Conservation (phyloP, 2,329 filamentous ascomycete genomes). For the Coleophoma crateriformis region DNA sequence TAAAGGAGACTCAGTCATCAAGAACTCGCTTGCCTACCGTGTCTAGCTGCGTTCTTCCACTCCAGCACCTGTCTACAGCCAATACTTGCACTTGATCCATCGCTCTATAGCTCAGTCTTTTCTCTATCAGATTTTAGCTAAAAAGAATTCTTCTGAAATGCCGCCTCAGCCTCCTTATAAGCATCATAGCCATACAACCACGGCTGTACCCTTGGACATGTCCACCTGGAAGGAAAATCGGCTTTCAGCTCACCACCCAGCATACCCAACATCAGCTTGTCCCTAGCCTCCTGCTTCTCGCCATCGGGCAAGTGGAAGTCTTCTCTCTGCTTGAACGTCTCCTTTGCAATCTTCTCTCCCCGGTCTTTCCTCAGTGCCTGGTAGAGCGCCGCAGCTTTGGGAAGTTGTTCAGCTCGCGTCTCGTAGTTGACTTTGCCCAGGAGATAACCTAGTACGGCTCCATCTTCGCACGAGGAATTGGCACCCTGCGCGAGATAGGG, state of each 20-base stretch:
- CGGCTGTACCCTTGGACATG: conserved; percentile 54
- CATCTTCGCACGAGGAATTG: conserved; percentile 63
- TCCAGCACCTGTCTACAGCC: too few species aligned
- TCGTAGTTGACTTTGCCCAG: conserved; percentile 43
- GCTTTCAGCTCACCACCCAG: conserved; percentile 44
- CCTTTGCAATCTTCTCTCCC: conserved; percentile 49
- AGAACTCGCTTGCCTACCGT: too few species aligned
- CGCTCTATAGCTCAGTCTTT: too few species aligned
- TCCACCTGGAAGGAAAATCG: conserved; percentile 59
- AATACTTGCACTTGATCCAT: too few species aligned
- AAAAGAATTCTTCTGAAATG: conserved; percentile 15
- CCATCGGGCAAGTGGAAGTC: conserved; percentile 49
- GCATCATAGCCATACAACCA: conserved; percentile 64
- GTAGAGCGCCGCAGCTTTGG: conserved; percentile 38
- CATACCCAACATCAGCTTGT: conserved; percentile 50
- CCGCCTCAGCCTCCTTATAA: conserved; percentile 44
- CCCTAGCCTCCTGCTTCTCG: conserved; percentile 50
- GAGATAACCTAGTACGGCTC: conserved; percentile 55
- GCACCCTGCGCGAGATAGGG: conserved; percentile 61
- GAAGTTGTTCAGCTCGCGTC: conserved; percentile 35
- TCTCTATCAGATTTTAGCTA: too few species aligned
- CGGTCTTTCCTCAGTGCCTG: conserved; percentile 41
- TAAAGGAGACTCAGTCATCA: too few species aligned
- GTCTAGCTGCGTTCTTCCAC: too few species aligned
- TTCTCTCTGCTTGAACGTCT: conserved; percentile 53